Evolutionary conservation across 2,329 filamentous ascomycete genomes (phyloP).

Genomic region (Xylariaceae sp.): DNA sequence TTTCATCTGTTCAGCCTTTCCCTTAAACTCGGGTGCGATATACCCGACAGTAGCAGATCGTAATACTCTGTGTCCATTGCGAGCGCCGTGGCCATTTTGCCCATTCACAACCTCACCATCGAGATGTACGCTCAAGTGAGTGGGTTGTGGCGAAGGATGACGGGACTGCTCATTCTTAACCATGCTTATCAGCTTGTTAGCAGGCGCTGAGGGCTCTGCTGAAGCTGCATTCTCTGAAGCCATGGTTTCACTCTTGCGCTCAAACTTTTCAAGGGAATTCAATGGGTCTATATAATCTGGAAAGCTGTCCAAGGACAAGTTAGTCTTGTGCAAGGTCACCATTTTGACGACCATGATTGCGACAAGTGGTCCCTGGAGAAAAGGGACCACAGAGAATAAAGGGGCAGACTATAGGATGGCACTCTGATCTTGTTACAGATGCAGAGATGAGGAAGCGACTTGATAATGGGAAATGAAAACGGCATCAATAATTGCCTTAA

Average conservation of each 20-base stretch:
- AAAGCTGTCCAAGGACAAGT: conserved; percentile 42
- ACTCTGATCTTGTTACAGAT: background rate
- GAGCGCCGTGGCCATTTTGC: conserved; percentile 37
- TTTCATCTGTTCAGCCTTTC: conserved; percentile 88
- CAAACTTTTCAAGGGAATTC: conserved; percentile 28
- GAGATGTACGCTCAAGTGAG: conserved; percentile 71
- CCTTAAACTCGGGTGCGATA: conserved; percentile 88
- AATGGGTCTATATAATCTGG: conserved; percentile 43
- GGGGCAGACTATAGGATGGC: background rate
- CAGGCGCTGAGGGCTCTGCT: conserved; percentile 35
- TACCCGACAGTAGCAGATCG: conserved; percentile 91
- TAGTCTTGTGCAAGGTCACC: conserved; percentile 41
- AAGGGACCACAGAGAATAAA: background rate
- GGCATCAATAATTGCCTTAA: background rate
- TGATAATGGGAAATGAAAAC: conserved; percentile 2
- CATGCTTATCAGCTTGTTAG: conserved; percentile 41
- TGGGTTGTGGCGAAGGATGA: conserved; percentile 81
- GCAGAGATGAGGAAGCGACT: background rate
- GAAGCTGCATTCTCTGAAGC: conserved; percentile 34
- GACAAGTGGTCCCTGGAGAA: background rate
- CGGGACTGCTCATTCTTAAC: conserved; percentile 49
- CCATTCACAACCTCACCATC: conserved; percentile 19
- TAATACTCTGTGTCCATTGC: conserved; percentile 66
- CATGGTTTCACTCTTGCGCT: conserved; percentile 31
- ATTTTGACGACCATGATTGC: conserved; percentile 32